These are phyloP conservation scores for Pseudopyrenochaeta lycopersici DNA, from an alignment of 2,329 filamentous ascomycete genomes.

Conservation along the genomic window DNA sequence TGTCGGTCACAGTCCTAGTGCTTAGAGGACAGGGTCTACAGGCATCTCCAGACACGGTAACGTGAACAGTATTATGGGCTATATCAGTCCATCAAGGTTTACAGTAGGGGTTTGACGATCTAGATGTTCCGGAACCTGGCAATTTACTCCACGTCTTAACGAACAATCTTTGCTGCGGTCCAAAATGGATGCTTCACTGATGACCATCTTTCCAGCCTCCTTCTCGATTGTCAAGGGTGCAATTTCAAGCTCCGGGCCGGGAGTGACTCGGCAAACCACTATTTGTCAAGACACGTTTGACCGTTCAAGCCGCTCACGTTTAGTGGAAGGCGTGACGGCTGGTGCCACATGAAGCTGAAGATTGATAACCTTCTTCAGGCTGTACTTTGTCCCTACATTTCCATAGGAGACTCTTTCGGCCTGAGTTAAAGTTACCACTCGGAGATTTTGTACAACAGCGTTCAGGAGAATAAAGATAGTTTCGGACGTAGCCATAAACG, in stretches of 20 bases:
- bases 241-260: neutral
- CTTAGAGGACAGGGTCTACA: too few species aligned
- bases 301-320: conserved; percentile 26
- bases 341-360: conserved; percentile 11
- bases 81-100: too few species aligned
- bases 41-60: too few species aligned
- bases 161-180: too few species aligned
- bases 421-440: neutral
- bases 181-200: neutral
- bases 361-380: neutral
- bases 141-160: too few species aligned
- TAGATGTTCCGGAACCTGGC: too few species aligned
- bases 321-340: conserved; percentile 21
- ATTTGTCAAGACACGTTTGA: conserved; percentile 6
- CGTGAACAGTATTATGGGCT: too few species aligned
- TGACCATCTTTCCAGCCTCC: conserved; percentile 5
- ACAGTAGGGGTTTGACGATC: too few species aligned
- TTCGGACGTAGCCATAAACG: neutral
- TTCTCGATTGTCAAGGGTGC: conserved; percentile 7
- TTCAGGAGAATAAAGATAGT: conserved; percentile 12
- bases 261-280: conserved; percentile 10
- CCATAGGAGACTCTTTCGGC: conserved; percentile 2
- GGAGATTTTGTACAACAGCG: conserved; percentile 16
- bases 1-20: too few species aligned
- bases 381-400: too few species aligned